A percentile compares a stretch with the other conserved stretches of the same genome.
These are phyloP conservation scores for Schizochytrium sp. DNA, from an alignment of 108 stramenopile genomes.

Conservation along the genomic window DNA sequence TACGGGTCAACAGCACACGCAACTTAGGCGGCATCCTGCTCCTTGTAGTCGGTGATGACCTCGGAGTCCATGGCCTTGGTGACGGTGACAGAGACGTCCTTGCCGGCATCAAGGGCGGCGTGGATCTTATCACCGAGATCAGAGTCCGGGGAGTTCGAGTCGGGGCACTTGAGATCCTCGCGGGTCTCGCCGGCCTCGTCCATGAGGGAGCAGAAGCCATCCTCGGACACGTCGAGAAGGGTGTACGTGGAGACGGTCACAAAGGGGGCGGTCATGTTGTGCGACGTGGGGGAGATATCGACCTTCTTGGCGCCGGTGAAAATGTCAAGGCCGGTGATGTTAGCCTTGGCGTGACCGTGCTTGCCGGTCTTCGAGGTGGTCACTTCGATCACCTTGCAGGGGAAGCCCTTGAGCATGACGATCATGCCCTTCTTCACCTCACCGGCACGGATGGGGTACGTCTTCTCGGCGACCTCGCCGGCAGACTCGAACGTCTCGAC, in stretches of 20 bases:
- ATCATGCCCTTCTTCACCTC: constrained; percentile 44
- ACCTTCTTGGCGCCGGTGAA: constrained; percentile 95
- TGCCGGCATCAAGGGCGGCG: constrained; percentile 71
- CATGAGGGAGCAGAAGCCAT: constrained; percentile 89
- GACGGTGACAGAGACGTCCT: constrained; percentile 39
- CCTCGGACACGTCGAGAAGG: constrained; percentile 90
- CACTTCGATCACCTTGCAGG: constrained; percentile 96
- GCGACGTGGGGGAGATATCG: constrained; percentile 31
- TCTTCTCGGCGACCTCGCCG: constrained; percentile 11
- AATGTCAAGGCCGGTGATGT: constrained; percentile 95
- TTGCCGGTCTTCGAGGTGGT: constrained; percentile 99
- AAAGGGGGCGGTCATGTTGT: constrained; percentile 41
- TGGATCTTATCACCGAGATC: constrained; percentile 80
- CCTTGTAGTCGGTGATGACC: constrained; percentile 23
- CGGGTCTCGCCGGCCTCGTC: constrained; percentile 94
- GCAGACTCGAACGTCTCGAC: not conserved
- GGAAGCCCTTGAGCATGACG: constrained; percentile 95
- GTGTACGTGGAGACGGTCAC: constrained; percentile 90
- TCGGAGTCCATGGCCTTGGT: constrained; percentile 51
- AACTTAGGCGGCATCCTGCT: not conserved
- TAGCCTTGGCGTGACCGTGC: constrained; percentile 99
- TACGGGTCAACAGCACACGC: no score
- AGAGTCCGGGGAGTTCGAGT: not conserved
- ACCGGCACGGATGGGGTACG: constrained; percentile 23
- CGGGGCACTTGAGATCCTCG: constrained; percentile 92